Percentiles rank a stretch among this genome's conserved stretches.
These are phyloP conservation scores for Mycena galopus DNA, from an alignment of 768 basidiomycete species.

Conservation along the genomic window DNA sequence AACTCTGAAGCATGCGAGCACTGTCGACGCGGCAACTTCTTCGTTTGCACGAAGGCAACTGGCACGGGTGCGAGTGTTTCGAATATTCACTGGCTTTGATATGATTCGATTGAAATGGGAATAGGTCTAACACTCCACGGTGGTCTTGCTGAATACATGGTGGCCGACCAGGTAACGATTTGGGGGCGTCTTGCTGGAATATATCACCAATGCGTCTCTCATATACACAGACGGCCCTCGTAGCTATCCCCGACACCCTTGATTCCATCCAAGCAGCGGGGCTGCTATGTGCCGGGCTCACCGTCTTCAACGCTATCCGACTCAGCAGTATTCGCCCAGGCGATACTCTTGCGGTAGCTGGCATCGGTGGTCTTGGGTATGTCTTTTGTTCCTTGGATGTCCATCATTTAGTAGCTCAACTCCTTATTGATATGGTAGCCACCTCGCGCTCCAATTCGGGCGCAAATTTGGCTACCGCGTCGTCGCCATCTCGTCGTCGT, in stretches of 20 bases:
- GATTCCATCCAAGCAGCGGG: conserved; percentile 45
- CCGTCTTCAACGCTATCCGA: conserved; percentile 52
- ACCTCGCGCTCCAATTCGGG: conserved; percentile 51
- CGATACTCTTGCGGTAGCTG: conserved; percentile 54
- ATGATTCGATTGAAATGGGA: not conserved
- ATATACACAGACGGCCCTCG: conserved; percentile 35
- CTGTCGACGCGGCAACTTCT: conserved; percentile 42
- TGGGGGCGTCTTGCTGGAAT: not conserved
- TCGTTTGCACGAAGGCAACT: conserved; percentile 40
- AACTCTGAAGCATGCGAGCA: conserved; percentile 41
- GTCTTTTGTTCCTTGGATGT: not conserved
- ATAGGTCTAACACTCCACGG: conserved; percentile 43
- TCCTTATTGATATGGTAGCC: conserved; percentile 44
- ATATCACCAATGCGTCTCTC: not conserved
- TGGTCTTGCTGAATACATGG: conserved; percentile 45
- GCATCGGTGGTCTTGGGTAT: conserved; percentile 43
- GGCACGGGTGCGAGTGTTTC: conserved; percentile 33
- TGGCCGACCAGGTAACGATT: conserved; percentile 33
- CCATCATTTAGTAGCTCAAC: not conserved
- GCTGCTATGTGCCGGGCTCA: conserved; percentile 54
- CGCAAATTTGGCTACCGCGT: conserved; percentile 51
- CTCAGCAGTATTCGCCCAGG: conserved; percentile 46
- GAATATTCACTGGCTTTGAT: not conserved
- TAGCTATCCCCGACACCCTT: conserved; percentile 38
- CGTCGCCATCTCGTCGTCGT: conserved; percentile 49